Percentiles rank a stretch among this genome's conserved stretches.
These are phyloP conservation scores for Coriolopsis trogii DNA, from an alignment of 1,284 basidiomycete genomes.

Conservation along the genomic window DNA sequence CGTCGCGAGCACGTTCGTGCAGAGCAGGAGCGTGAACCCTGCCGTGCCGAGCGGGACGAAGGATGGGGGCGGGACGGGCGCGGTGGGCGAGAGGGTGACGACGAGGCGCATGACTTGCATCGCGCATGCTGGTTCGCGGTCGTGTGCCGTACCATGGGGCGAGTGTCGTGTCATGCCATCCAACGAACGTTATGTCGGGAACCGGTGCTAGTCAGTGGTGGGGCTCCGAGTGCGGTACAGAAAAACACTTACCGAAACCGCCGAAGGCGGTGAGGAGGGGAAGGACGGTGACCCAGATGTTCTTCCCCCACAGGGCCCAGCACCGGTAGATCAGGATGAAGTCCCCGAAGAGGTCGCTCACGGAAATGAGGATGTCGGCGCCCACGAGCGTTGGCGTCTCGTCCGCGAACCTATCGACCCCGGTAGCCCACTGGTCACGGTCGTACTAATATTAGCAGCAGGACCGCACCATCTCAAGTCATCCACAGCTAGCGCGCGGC, in stretches of 20 bases:
- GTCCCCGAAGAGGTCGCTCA: conserved; percentile 42
- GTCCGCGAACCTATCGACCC: conserved; percentile 25
- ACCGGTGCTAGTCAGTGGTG: not conserved
- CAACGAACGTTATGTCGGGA: not conserved
- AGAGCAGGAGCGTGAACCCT: conserved; percentile 37
- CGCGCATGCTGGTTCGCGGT: too few species aligned
- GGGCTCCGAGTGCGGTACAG: not conserved
- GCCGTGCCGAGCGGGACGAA: conserved; percentile 27
- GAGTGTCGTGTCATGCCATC: conserved; percentile 1
- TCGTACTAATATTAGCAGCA: not conserved
- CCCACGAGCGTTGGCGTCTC: conserved; percentile 34
- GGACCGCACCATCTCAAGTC: too few species aligned
- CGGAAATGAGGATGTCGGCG: conserved; percentile 38
- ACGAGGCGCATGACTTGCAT: conserved; percentile 4
- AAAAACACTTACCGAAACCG: conserved; percentile 35
- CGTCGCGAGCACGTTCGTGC: conserved; percentile 42
- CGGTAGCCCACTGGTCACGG: not conserved
- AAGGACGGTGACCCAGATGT: conserved; percentile 32
- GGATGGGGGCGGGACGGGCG: not conserved
- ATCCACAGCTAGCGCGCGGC: too few species aligned
- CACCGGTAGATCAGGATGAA: conserved; percentile 42
- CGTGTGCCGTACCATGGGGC: too few species aligned
- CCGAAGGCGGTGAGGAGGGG: conserved; percentile 36
- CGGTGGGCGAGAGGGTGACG: not conserved
- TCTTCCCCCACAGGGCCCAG: conserved; percentile 39